Evolutionary conservation across 2,329 filamentous ascomycete species (phyloP), one percentile per base, ranked within the genome.

Genomic region (Ceratocystis destructans): DNA sequence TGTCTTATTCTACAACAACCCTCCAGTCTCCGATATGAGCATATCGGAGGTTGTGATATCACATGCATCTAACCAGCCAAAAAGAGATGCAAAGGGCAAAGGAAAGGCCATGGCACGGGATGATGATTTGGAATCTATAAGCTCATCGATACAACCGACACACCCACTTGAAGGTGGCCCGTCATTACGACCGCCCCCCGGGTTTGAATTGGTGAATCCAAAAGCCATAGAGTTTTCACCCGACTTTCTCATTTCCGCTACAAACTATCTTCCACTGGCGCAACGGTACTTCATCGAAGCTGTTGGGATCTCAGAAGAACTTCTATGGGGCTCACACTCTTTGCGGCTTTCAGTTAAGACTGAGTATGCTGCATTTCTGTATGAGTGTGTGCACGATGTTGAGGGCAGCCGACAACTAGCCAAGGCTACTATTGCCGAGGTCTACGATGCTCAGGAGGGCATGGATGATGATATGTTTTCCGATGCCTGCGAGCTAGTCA

Each of bases 401-500:
- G 86, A 92, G 25, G 84, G 80, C 45, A 91, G 90, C 64, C 83
- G 92, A 41, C 82, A 83, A 65, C 76, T 96, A 15, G 93, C 94
- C 10, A 87, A 89, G 71, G 82, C 86, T 46, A 90, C 92, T 2
- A 94, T 97, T 68, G 83, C 88, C 53, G 90, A 96, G 71, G 93
- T 96, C 0, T 96, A 96, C 73, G 88, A 91, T 67, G 90, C 91
- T 1, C 86, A 88, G 64, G 92, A 96, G 75, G 90, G 89, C 22
- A 93, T 97, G 85, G 90, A 95, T 68, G 92, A 97, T 72, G 90
- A 95, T 70, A 95, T 94, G 79, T 99, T 96, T 73, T 85, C 88
- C 70, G 94, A 97, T 74, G 90, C 92, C 0, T 91, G 90, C 67
- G 88, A 93, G 72, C 81, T 96, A 12, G 92, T 97, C 7, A 87